Evolutionary conservation across 2,329 filamentous ascomycete species (phyloP).

Genomic region (Fusarium coicis): DNA sequence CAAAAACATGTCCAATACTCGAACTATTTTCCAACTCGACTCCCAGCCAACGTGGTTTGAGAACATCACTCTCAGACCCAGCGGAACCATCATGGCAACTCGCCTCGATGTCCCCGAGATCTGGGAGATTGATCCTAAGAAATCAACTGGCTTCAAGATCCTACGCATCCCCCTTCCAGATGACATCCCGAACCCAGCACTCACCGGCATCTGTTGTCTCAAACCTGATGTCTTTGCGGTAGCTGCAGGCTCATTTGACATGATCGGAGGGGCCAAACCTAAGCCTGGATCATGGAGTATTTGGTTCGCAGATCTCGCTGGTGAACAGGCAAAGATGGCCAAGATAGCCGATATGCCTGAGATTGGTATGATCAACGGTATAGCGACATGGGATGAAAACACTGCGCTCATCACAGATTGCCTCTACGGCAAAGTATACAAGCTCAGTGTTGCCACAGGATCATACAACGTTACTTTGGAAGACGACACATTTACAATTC

Average conservation of each 20-base stretch:
- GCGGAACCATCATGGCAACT: slow-evolving; percentile 28
- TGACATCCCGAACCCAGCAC: slow-evolving; percentile 6
- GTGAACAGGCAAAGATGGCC: slow-evolving; percentile 3
- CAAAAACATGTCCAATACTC: slow-evolving; percentile 3
- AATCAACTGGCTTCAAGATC: slow-evolving; percentile 19
- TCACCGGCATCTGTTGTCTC: slow-evolving; percentile 36
- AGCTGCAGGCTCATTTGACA: slow-evolving; percentile 26
- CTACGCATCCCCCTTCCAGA: slow-evolving; percentile 11
- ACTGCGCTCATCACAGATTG: slow-evolving; percentile 35
- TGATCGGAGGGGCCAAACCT: slow-evolving; percentile 12
- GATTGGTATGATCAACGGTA: slow-evolving; percentile 34
- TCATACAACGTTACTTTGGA: slow-evolving; percentile 23
- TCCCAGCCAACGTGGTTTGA: slow-evolving; percentile 39
- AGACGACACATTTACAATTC: slow-evolving; percentile 29
- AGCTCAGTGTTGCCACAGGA: slow-evolving; percentile 17
- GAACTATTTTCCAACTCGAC: slow-evolving; percentile 33
- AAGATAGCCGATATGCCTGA: slow-evolving; percentile 10
- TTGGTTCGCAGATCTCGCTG: slow-evolving; percentile 34
- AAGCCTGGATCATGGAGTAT: slow-evolving; percentile 25
- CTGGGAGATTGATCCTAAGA: slow-evolving; percentile 28
- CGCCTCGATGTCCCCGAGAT: slow-evolving; percentile 37
- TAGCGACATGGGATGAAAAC: slow-evolving; percentile 33
- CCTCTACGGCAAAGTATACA: slow-evolving; percentile 33
- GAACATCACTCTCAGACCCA: slow-evolving; percentile 56
- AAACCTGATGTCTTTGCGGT: slow-evolving; percentile 33